phyloP scores from a whole-genome alignment of 202 grass and related monocot genomes.

The Setaria viridis region DNA sequence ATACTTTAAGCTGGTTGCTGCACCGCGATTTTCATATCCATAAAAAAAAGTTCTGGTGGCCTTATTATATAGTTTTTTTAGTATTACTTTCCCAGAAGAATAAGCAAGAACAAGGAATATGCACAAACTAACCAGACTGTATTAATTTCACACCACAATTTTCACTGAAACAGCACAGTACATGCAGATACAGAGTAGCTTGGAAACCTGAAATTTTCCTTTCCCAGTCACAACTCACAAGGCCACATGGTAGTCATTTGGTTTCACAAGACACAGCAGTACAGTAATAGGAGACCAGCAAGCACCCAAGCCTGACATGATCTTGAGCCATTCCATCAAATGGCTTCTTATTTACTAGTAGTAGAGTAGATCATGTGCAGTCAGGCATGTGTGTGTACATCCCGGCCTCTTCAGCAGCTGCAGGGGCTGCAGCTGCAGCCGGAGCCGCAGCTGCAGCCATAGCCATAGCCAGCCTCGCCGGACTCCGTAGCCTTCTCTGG shows the following conservation, averaged over 20 bases:
- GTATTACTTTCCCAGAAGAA: neutral
- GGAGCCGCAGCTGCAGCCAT: slow-evolving; percentile 43
- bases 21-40: too few species aligned
- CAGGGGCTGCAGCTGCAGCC: slow-evolving; percentile 48
- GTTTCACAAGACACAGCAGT: slow-evolving; percentile 12
- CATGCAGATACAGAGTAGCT: neutral
- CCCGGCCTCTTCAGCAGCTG: slow-evolving; percentile 22
- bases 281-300: neutral
- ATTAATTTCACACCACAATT: neutral
- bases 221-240: neutral
- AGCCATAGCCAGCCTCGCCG: slow-evolving; percentile 17
- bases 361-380: neutral
- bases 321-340: slow-evolving; percentile 13
- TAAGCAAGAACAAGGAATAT: neutral
- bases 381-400: neutral
- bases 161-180: neutral
- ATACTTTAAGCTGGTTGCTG: too few species aligned
- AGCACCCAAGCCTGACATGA: neutral
- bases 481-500: slow-evolving; percentile 8
- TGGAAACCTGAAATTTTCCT: slow-evolving; percentile 1
- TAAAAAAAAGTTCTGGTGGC: too few species aligned
- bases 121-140: neutral
- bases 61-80: neutral
- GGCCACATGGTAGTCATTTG: neutral
- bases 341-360: slow-evolving; percentile 43